Percentiles rank a stretch among this genome's conserved stretches.
Evolutionary conservation across 2,329 filamentous ascomycete species (phyloP).

Genomic region (Ampelomyces quisqualis): DNA sequence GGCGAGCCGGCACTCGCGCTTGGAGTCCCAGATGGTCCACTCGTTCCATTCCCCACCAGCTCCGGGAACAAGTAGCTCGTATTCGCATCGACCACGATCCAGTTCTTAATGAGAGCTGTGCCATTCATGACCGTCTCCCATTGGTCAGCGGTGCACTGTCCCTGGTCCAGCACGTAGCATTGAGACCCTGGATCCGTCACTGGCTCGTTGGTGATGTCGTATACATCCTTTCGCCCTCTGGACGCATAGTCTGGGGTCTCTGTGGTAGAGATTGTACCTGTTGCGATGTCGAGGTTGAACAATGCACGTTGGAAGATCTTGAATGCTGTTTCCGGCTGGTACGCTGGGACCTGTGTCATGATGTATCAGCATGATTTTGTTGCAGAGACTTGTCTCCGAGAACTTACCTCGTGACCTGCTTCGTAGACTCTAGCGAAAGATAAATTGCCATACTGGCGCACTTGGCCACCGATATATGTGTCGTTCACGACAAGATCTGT

Average conservation of each 20-base stretch:
- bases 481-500: conserved; percentile 68
- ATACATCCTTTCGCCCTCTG: conserved; percentile 43
- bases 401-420: conserved; percentile 53
- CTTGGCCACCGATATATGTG: conserved; percentile 68
- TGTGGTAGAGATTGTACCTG: conserved; percentile 50
- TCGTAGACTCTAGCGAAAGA: conserved; percentile 55
- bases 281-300: conserved; percentile 55
- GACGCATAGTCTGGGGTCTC: conserved; percentile 44
- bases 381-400: no score
- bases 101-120: conserved; percentile 34
- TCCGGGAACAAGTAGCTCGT: conserved; percentile 35
- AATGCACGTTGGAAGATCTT: conserved; percentile 56
- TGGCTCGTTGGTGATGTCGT: conserved; percentile 50
- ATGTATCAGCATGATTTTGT: no score
- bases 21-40: not conserved
- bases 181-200: conserved; percentile 43
- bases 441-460: conserved; percentile 73
- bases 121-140: conserved; percentile 37
- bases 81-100: conserved; percentile 40
- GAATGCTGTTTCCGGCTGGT: conserved; percentile 52
- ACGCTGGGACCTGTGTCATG: conserved; percentile 48
- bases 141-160: conserved; percentile 35
- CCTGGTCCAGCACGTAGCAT: conserved; percentile 36
- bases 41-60: conserved; percentile 17
- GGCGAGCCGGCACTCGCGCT: not conserved